Evolutionary conservation across 78 protist species (phyloP).

Genomic region (Isochrysis galbana): DNA sequence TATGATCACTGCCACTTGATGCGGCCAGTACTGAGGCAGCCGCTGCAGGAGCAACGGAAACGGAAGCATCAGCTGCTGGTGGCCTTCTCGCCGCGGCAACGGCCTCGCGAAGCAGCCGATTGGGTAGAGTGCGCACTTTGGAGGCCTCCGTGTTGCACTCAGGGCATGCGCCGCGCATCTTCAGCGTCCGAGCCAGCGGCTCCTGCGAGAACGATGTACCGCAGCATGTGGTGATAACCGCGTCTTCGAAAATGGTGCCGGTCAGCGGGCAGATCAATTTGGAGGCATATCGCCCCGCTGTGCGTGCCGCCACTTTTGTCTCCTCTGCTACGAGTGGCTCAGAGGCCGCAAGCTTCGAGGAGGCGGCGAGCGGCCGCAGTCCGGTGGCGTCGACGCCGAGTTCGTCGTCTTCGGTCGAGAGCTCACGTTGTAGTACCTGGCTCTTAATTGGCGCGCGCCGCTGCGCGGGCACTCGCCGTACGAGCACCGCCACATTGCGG

Average conservation of each 20-base stretch:
- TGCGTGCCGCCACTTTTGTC: neutral
- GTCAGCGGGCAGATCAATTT: neutral
- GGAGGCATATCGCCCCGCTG: neutral
- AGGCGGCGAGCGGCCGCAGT: neutral
- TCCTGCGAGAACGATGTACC: neutral
- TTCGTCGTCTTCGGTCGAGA: neutral
- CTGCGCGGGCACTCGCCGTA: neutral
- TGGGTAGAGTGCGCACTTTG: neutral
- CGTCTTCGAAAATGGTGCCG: neutral
- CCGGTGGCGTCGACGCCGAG: neutral
- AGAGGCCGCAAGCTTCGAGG: neutral
- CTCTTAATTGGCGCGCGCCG: neutral
- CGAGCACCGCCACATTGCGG: neutral
- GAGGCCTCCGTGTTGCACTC: neutral
- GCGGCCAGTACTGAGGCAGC: no score
- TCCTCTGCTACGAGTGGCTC: neutral
- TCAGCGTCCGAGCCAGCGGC: neutral
- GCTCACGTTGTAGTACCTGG: neutral
- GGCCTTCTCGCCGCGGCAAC: neutral
- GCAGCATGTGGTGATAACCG: slow-evolving; percentile 3
- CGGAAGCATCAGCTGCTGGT: no score
- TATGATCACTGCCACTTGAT: no score
- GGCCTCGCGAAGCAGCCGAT: neutral
- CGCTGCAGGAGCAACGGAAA: no score
- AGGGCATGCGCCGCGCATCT: neutral